Evolutionary conservation across 225 moss, liverwort and hornwort species (phyloP), one percentile per base, ranked within the genome.

Genomic region (Bryum argenteum): DNA sequence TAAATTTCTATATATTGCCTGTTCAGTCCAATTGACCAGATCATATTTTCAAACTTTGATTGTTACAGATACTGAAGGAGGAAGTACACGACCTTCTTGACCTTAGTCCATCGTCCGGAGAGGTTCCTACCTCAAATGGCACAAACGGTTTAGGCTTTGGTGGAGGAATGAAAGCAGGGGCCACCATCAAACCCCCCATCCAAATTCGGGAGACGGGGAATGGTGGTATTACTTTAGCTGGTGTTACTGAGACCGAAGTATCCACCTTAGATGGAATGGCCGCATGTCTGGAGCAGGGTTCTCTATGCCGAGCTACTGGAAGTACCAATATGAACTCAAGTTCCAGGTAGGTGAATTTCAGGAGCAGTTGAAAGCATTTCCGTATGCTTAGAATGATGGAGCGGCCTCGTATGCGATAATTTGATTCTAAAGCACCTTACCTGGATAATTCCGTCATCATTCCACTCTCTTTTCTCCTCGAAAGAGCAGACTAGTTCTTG

Each of bases 321-420:
- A 96, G 96, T 75, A 96, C 96, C 19, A 96, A 90, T 78, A 96
- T 97, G 97, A 97, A 97, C 71, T 89, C 97, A 17, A 83, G 92
- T 82, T 97, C 97, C 67, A 97, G 97, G 97, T 97, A 33, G 33
- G 58, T 69, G 48, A 47, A 62, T 61, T 44, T 2, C 24, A 42
- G 45, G 52, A 65, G 58, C 28, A 60, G 55, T 52, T 82, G 51
- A 51, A 33, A 24, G 16, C 18, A 15, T 63, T n/a, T 38, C 57
- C 52, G 39, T 21, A 23, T 52, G 8, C 24, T 37, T 38, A 44
- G 64, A 72, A 65, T 42, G 8, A 39, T 63, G 21, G 54, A 59
- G 44, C 16, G 21, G 60, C 0, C 54, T 65, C 70, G 69, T 61
- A 40, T 21, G 33, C 22, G 50, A 22, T 21, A 8, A 56, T 2